Evolutionary conservation across 257 asterid species (phyloP).

Genomic region (Forsythia viridissima): DNA sequence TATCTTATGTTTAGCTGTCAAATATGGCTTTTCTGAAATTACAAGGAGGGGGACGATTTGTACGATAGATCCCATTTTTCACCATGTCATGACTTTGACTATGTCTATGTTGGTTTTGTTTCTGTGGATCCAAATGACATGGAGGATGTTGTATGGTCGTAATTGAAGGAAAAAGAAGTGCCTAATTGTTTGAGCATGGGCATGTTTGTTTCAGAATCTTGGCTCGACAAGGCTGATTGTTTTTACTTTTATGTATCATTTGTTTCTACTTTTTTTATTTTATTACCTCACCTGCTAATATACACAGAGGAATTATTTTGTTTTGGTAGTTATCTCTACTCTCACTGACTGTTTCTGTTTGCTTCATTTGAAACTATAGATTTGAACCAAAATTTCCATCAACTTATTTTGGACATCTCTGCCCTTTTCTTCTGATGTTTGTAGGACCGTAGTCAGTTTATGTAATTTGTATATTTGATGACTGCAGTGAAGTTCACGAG

Average conservation of each 20-base stretch:
- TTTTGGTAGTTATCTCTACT: not conserved
- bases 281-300: not conserved
- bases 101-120: not conserved
- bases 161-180: not conserved
- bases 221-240: not conserved
- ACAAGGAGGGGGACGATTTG: not conserved
- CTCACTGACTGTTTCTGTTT: conserved; percentile 10
- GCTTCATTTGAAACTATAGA: not conserved
- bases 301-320: not conserved
- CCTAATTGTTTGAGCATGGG: not conserved
- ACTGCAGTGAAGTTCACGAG: conserved; percentile 91
- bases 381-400: not conserved
- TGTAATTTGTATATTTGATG: conserved; percentile 27
- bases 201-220: not conserved
- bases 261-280: not conserved
- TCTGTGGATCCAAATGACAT: not conserved
- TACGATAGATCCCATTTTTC: not conserved
- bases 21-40: not conserved
- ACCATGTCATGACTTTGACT: not conserved
- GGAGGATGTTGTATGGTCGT: not conserved
- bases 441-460: conserved; percentile 24
- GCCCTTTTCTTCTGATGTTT: conserved; percentile 22
- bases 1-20: not conserved
- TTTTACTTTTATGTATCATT: not conserved
- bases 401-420: conserved; percentile 8